Base-by-base conservation (phyloP, 192 early-diverging fungal species). In the Coemansia sp. region DNA sequence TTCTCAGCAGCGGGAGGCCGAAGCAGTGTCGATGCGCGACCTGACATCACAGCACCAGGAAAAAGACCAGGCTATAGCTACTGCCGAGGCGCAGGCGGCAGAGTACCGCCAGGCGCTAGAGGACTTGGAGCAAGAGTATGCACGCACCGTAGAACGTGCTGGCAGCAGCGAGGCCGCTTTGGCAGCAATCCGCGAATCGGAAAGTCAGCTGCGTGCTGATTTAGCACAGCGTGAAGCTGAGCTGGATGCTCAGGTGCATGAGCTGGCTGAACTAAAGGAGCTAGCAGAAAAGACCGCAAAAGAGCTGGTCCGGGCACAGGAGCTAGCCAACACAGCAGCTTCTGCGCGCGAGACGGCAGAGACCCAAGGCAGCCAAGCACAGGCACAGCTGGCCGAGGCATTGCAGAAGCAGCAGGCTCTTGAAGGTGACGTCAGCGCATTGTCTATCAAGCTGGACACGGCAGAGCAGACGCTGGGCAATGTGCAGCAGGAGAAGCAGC, bases 1-100 rank as follows among this genome's bases (percentile, higher is more conserved):
- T 0, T 55, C 81, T 35, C 70, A 63, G 20, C 83, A 86, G 50
- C 73, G 89, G 31, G 83, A 86, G 31, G 84, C 83, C 36, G 87
- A 90, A 60, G 80, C 81, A 7, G 65, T 58, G 5, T 56, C 68
- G 6, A 70, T 83, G 44, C 66, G 71, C 14, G 78, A 79, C 47
- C 65, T 86, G 30, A 86, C 85, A 15, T 82, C 88, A 14, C 73
- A 82, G 55, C 83, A 83, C 43, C 65, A 59, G 21, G 52, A 53
- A 23, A 56, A 81, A 18, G 87, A 91, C 57, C 78, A 87, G 26
- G 67, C 70, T 5, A 72, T 81, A 16, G 78, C 63, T 36, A 78
- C 76, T 39, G 52, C 80, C 35, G 88, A 86, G 51, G 56, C 69
- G 26, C 85, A 91, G 40, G 59, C 72, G 3, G 75, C 73, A 18